Evolutionary conservation across 192 early-diverging fungal species (phyloP).

Genomic region (Coemansia sp.): DNA sequence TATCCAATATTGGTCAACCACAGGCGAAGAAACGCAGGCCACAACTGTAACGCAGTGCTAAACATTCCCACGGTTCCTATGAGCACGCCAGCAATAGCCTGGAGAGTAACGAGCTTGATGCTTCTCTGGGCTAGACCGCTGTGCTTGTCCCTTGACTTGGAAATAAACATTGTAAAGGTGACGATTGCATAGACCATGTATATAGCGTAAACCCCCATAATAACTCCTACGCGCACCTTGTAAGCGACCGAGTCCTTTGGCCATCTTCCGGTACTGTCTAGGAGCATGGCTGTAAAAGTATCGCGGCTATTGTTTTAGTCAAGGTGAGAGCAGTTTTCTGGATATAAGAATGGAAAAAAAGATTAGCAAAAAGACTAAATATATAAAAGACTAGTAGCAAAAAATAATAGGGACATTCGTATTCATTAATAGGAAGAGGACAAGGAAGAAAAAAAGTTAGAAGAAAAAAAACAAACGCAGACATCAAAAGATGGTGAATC

Average conservation of each 20-base stretch:
- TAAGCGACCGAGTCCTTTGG: conserved; percentile 17
- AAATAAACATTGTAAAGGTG: conserved; percentile 38
- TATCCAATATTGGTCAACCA: conserved; percentile 42
- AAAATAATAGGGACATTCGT: background rate
- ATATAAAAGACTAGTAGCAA: background rate
- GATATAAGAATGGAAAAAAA: background rate
- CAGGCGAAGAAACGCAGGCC: conserved; percentile 47
- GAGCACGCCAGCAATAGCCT: conserved; percentile 22
- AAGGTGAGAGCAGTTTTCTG: background rate
- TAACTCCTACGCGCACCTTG: conserved; percentile 31
- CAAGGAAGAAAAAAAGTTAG: background rate
- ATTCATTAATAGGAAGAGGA: background rate
- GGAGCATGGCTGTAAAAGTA: background rate
- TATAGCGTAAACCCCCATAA: conserved; percentile 21
- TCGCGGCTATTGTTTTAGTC: background rate
- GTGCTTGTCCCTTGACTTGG: conserved; percentile 43
- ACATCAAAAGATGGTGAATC: background rate
- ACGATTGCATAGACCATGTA: conserved; percentile 28
- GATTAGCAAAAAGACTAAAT: background rate
- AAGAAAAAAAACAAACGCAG: background rate
- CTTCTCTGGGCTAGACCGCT: conserved; percentile 39
- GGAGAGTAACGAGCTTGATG: conserved; percentile 25
- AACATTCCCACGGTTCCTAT: conserved; percentile 25
- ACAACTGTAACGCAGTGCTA: conserved; percentile 38
- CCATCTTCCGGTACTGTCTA: conserved; percentile 31